Percentiles rank a stretch among this genome's conserved stretches.
Conservation (phyloP, 1,139 yeast genomes). For the Zygosaccharomyces sapae region DNA sequence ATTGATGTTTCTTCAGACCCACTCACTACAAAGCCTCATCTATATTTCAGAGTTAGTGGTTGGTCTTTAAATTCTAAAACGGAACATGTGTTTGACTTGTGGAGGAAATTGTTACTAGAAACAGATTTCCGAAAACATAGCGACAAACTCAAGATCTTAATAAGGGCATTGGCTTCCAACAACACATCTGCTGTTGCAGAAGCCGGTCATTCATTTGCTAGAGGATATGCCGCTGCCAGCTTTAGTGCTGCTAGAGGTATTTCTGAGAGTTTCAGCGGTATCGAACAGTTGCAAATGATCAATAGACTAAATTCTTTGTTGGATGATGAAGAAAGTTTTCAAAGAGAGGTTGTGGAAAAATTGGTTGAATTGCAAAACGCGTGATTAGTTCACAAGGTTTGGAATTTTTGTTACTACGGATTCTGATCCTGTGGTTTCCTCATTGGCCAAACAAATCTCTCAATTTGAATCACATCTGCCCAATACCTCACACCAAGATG, state of each 20-base stretch:
- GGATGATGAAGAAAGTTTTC: slow-evolving; percentile 55
- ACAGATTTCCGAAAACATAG: slow-evolving; percentile 65
- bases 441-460: slow-evolving; percentile 34
- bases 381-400: slow-evolving; percentile 43
- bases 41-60: slow-evolving; percentile 60
- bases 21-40: slow-evolving; percentile 33
- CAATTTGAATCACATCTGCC: slow-evolving; percentile 29
- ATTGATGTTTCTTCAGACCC: slow-evolving; percentile 58
- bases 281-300: slow-evolving; percentile 70
- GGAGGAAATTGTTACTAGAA: slow-evolving; percentile 60
- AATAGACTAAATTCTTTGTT: slow-evolving; percentile 51
- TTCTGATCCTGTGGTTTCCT: slow-evolving; percentile 31
- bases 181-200: slow-evolving; percentile 78
- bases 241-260: slow-evolving; percentile 59
- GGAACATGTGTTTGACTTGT: slow-evolving; percentile 54
- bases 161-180: slow-evolving; percentile 72
- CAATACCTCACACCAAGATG: slow-evolving; percentile 3
- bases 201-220: slow-evolving; percentile 83
- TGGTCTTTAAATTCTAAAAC: slow-evolving; percentile 69
- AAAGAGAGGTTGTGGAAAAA: slow-evolving; percentile 56
- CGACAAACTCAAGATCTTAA: slow-evolving; percentile 67
- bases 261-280: slow-evolving; percentile 65
- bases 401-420: slow-evolving; percentile 62
- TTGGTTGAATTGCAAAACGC: slow-evolving; percentile 52
- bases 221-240: slow-evolving; percentile 60